Evolutionary conservation across 192 early-diverging fungal genomes (phyloP).

Genomic region (Backusella luteola): DNA sequence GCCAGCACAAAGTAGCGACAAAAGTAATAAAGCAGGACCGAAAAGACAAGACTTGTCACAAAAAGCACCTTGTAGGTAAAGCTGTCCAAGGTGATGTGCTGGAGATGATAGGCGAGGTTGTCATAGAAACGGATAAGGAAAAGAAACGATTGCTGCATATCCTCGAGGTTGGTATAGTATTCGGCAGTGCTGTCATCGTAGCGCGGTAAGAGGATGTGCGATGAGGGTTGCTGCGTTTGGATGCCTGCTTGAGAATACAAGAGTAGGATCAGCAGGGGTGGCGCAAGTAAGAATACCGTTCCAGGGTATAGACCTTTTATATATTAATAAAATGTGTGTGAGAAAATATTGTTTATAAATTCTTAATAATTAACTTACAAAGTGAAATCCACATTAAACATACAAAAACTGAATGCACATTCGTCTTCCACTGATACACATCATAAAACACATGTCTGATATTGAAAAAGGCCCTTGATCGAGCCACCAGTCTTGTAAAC

Average conservation of each 20-base stretch:
- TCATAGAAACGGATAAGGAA: constrained; percentile 31
- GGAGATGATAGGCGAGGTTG: constrained; percentile 43
- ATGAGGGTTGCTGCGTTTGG: constrained; percentile 5
- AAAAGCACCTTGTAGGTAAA: background rate
- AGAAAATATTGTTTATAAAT: background rate
- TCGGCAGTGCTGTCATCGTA: constrained; percentile 48
- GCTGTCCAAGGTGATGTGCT: constrained; percentile 34
- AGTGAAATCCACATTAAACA: constrained; percentile 16
- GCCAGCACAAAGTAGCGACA: constrained; percentile 11
- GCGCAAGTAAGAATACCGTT: constrained; percentile 6
- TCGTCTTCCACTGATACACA: constrained; percentile 26
- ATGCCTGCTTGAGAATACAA: constrained; percentile 20
- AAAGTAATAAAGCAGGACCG: constrained; percentile 34
- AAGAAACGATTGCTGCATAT: constrained; percentile 49
- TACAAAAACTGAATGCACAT: background rate
- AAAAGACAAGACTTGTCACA: constrained; percentile 31
- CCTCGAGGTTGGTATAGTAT: constrained; percentile 65
- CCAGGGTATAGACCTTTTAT: constrained; percentile 24
- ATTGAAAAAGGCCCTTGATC: constrained; percentile 26
- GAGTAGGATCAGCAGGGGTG: constrained; percentile 20
- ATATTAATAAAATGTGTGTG: background rate
- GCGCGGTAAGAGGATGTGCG: constrained; percentile 18
- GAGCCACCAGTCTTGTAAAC: constrained; percentile 31
- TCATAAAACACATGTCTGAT: constrained; percentile 7
- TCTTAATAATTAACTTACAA: constrained; percentile 22